These are phyloP conservation scores for Venturia effusa DNA, from an alignment of 2,329 filamentous ascomycete genomes.

Conservation along the genomic window DNA sequence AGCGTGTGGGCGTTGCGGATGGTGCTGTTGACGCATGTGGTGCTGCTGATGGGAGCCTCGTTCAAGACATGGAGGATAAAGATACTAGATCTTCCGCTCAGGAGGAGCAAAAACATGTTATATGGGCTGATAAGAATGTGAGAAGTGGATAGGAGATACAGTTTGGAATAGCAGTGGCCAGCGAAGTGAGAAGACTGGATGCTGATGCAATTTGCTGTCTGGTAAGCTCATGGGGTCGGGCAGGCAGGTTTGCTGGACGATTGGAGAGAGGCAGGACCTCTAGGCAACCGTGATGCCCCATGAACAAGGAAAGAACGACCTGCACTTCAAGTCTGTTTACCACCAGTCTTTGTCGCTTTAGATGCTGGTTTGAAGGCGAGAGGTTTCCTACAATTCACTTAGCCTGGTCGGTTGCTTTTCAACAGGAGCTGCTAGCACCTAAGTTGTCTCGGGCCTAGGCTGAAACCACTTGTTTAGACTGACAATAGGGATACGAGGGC, in stretches of 20 bases:
- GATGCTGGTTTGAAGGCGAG: no score
- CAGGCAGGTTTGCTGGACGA: no score
- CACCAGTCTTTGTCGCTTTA: not conserved
- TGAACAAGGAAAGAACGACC: not conserved
- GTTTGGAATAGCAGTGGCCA: not conserved
- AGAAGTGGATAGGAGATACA: not conserved
- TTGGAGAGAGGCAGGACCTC: no score
- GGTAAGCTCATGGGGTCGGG: not conserved
- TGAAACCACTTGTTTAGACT: no score
- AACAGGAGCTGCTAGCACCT: no score
- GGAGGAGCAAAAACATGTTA: not conserved
- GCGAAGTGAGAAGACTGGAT: not conserved
- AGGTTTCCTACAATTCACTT: no score
- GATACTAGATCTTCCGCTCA: not conserved
- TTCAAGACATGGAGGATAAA: not conserved
- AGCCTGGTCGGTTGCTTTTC: no score
- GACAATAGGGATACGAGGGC: no score
- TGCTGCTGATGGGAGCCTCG: not conserved
- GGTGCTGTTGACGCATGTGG: not conserved
- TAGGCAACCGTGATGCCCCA: no score
- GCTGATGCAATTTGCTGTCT: constrained; percentile 15
- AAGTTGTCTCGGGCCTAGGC: no score
- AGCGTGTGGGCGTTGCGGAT: not conserved
- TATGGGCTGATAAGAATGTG: not conserved
- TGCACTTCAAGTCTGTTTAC: not conserved